Percentiles rank a stretch among this genome's conserved stretches.
Evolutionary conservation across 2,329 filamentous ascomycete species (phyloP).

Genomic region (Diaporthe ilicicola): DNA sequence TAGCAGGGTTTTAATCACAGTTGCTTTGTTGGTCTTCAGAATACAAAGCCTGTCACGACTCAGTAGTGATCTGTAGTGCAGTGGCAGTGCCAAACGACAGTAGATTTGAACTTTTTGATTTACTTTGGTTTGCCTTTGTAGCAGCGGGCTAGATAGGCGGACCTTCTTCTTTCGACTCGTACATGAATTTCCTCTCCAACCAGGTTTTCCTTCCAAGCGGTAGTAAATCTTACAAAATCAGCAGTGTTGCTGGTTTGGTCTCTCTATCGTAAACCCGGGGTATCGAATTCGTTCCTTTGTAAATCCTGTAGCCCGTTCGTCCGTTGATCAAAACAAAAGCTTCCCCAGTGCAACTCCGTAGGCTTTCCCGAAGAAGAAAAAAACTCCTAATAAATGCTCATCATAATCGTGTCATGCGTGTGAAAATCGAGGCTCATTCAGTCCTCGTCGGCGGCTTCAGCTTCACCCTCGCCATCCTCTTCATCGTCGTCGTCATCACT

Average conservation of each 20-base stretch:
- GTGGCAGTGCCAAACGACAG: neutral
- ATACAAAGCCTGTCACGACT: neutral
- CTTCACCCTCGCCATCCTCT: constrained; percentile 45
- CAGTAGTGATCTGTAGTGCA: neutral
- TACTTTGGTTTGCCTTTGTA: neutral
- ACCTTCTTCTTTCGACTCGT: neutral
- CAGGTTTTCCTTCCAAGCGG: neutral
- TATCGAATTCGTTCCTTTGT: constrained; percentile 27
- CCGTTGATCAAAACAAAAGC: constrained; percentile 10
- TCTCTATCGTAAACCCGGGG: constrained; percentile 27
- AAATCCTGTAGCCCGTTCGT: constrained; percentile 14
- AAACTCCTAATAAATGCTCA: constrained; percentile 29
- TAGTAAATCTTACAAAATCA: constrained; percentile 25
- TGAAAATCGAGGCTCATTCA: neutral
- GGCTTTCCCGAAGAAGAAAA: neutral
- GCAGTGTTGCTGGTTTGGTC: constrained; percentile 31
- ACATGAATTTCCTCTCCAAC: neutral
- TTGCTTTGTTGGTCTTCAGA: neutral
- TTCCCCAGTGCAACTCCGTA: constrained; percentile 24
- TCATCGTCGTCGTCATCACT: constrained; percentile 67
- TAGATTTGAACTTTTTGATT: neutral
- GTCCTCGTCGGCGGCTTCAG: constrained; percentile 36
- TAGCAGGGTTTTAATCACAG: neutral
- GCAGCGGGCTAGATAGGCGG: neutral
- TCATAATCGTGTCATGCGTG: constrained; percentile 35